A percentile compares a stretch with the other conserved stretches of the same genome.
Conservation (phyloP, 2,329 filamentous ascomycete genomes). For the Trichophaea hybrida region DNA sequence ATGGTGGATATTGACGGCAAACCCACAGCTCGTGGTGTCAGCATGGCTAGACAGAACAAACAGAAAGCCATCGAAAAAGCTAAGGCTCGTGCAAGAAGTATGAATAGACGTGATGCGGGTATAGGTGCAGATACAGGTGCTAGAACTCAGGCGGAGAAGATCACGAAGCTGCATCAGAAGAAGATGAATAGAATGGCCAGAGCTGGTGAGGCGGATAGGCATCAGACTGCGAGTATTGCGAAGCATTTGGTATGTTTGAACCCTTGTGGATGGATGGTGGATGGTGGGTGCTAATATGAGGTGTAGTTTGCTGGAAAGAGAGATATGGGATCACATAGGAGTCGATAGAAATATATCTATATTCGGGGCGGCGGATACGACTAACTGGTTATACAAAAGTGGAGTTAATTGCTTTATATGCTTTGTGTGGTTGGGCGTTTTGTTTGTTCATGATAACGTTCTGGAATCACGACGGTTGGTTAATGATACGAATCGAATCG, state of each 20-base stretch:
- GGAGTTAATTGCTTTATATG: background rate
- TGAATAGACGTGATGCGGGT: constrained; percentile 63
- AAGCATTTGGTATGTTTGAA: constrained; percentile 70
- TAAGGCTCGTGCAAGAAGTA: constrained; percentile 55
- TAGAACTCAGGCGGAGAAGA: constrained; percentile 66
- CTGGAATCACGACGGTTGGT: background rate
- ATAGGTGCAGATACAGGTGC: constrained; percentile 48
- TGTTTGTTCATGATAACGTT: background rate
- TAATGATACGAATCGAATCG: background rate
- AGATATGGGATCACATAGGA: constrained; percentile 75
- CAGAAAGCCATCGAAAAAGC: constrained; percentile 47
- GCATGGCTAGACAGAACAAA: constrained; percentile 29
- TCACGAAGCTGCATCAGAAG: constrained; percentile 84
- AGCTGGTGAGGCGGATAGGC: constrained; percentile 91
- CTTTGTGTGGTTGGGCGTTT: background rate
- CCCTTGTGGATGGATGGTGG: constrained; percentile 3
- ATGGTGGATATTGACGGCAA: constrained; percentile 57
- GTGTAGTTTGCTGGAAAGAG: constrained; percentile 72
- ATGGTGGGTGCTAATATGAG: constrained; percentile 29
- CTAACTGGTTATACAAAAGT: background rate
- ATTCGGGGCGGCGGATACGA: background rate
- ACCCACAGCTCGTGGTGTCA: constrained; percentile 15
- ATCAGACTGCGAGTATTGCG: constrained; percentile 61
- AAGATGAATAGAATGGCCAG: constrained; percentile 98
- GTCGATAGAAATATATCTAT: constrained; percentile 51